Conservation (phyloP, 208 protist genomes). For the Angomonas ambiguus region DNA sequence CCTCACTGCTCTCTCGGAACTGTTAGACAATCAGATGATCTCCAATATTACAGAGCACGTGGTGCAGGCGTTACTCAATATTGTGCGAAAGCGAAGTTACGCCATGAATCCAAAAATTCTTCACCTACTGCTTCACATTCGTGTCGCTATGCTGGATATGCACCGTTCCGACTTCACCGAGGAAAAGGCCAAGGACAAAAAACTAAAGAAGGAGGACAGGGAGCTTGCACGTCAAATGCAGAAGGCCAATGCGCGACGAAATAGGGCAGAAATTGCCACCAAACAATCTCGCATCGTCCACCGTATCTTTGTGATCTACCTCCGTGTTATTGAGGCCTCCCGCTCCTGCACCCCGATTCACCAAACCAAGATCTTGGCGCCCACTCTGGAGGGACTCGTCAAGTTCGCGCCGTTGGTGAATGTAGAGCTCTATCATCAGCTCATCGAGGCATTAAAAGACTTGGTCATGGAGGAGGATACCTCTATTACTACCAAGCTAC, state of each 20-base stretch:
- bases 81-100: conserved; percentile 89
- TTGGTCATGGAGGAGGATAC: conserved; percentile 77
- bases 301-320: conserved; percentile 89
- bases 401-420: conserved; percentile 91
- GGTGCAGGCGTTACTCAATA: conserved; percentile 70
- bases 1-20: conserved; percentile 65
- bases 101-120: conserved; percentile 91
- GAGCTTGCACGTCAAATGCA: conserved; percentile 89
- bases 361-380: conserved; percentile 86
- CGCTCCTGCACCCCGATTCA: conserved; percentile 77
- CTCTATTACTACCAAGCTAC: conserved; percentile 81
- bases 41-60: conserved; percentile 83
- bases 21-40: conserved; percentile 86
- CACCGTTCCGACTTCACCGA: conserved; percentile 85
- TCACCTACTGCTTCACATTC: conserved; percentile 84
- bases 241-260: conserved; percentile 86
- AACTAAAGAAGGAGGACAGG: conserved; percentile 88
- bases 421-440: conserved; percentile 85
- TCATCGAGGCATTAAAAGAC: conserved; percentile 85
- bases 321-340: conserved; percentile 85
- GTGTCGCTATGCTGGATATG: conserved; percentile 89
- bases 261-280: conserved; percentile 77
- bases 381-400: conserved; percentile 82
- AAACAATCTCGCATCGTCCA: conserved; percentile 88
- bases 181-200: conserved; percentile 90